A percentile compares a stretch with the other conserved stretches of the same genome.
phyloP scores from a whole-genome alignment of 1,284 basidiomycete species.

The Mycosarcoma mackinlayi region DNA sequence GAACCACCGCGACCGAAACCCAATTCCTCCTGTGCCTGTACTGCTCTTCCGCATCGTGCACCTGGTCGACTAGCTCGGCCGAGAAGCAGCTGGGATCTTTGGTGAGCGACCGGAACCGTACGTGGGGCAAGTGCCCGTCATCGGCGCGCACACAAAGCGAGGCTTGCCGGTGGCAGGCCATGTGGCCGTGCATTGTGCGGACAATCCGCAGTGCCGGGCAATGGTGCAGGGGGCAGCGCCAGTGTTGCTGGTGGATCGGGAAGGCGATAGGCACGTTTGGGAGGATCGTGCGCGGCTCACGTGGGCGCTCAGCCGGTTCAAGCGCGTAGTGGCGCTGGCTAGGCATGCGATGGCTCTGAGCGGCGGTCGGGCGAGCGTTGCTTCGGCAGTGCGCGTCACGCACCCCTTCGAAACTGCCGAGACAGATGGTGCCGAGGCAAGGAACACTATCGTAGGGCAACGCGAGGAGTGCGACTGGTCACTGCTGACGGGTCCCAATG shows the following conservation, averaged over 20 bases:
- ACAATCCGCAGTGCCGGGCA: conserved; percentile 35
- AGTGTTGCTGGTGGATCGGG: conserved; percentile 51
- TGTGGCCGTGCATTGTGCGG: conserved; percentile 63
- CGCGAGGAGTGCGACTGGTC: conserved; percentile 30
- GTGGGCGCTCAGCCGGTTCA: conserved; percentile 39
- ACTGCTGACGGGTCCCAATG: conserved; percentile 9
- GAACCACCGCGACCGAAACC: conserved; percentile 32
- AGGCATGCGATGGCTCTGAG: conserved; percentile 5
- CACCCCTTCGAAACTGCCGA: conserved; percentile 24
- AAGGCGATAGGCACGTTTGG: conserved; percentile 42
- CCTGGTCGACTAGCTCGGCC: conserved; percentile 28
- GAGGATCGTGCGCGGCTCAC: conserved; percentile 8
- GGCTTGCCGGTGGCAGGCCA: conserved; percentile 73
- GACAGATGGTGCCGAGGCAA: not conserved
- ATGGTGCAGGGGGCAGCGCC: not conserved
- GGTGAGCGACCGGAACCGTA: conserved; percentile 61
- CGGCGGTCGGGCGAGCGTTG: conserved; percentile 20
- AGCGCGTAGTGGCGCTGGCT: conserved; percentile 42
- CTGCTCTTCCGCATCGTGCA: conserved; percentile 21
- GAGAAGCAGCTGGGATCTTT: conserved; percentile 11
- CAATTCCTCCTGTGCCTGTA: conserved; percentile 46
- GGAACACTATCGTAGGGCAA: conserved; percentile 5
- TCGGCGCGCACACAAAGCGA: conserved; percentile 77
- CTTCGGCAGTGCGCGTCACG: conserved; percentile 47
- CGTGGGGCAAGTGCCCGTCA: conserved; percentile 75